Conservation (phyloP, 192 early-diverging fungal species). For the Coemansia sp. region DNA sequence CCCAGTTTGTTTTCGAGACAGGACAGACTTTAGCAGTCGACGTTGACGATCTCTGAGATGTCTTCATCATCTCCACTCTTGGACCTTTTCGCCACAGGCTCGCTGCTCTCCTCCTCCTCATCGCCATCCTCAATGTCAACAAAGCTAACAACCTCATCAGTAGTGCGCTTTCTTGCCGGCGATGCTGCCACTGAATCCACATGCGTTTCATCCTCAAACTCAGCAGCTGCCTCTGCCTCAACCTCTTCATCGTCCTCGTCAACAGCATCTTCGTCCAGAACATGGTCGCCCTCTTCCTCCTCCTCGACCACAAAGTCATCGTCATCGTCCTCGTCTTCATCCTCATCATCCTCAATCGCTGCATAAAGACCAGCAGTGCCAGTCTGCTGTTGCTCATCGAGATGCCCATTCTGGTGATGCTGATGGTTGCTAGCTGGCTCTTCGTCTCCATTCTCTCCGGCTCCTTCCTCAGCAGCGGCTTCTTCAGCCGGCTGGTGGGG, state of each 20-base stretch:
- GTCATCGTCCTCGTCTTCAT: slow-evolving; percentile 34
- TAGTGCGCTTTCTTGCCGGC: slow-evolving; percentile 23
- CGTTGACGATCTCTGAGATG: too few relatives aligned
- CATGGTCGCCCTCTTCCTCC: slow-evolving; percentile 40
- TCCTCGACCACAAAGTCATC: slow-evolving; percentile 43
- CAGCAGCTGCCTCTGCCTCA: background rate
- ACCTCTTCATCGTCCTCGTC: slow-evolving; percentile 16
- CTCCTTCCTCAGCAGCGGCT: background rate
- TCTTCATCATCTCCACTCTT: background rate
- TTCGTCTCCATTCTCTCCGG: slow-evolving; percentile 2
- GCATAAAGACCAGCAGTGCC: slow-evolving; percentile 26
- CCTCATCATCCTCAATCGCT: slow-evolving; percentile 12
- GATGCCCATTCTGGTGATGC: background rate
- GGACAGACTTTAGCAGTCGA: too few relatives aligned
- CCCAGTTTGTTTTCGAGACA: too few relatives aligned
- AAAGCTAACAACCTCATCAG: background rate
- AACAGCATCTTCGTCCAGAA: slow-evolving; percentile 26
- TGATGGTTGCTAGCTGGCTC: too few relatives aligned
- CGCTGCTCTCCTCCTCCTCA: background rate
- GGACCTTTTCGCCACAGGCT: slow-evolving; percentile 23
- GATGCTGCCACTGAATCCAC: slow-evolving; percentile 20
- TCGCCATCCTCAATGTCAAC: slow-evolving; percentile 10
- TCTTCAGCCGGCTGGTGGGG: background rate
- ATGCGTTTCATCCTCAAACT: slow-evolving; percentile 16
- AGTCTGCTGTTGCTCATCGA: background rate